These are phyloP conservation scores for Cyclotella distinguenda DNA, from an alignment of 108 stramenopile species.

Conservation along the genomic window DNA sequence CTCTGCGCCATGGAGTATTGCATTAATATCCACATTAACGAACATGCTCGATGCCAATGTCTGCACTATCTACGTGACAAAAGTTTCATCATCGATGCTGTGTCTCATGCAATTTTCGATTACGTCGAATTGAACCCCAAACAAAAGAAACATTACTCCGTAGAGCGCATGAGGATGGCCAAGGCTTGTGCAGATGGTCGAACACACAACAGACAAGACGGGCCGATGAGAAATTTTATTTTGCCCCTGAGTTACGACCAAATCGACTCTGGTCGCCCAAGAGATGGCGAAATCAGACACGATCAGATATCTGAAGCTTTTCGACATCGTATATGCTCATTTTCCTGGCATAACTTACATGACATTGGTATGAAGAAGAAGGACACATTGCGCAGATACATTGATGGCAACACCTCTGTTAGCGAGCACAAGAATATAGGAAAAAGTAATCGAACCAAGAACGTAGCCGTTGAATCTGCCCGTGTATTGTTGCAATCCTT, in stretches of 20 bases:
- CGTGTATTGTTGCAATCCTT: background rate
- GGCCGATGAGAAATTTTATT: background rate
- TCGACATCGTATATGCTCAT: background rate
- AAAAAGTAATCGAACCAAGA: background rate
- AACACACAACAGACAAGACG: background rate
- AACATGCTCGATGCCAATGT: constrained; percentile 7
- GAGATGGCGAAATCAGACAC: background rate
- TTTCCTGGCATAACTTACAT: constrained; percentile 8
- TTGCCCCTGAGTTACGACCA: background rate
- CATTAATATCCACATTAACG: background rate
- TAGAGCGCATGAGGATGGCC: constrained; percentile 7
- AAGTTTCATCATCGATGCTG: background rate
- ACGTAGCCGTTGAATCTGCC: background rate
- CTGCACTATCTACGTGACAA: constrained; percentile 6
- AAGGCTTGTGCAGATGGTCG: background rate
- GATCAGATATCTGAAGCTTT: background rate
- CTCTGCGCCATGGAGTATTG: background rate
- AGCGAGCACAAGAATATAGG: background rate
- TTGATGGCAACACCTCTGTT: constrained; percentile 9
- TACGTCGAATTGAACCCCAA: background rate
- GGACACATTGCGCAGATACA: constrained; percentile 2
- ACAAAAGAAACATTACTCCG: background rate
- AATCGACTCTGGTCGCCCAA: background rate
- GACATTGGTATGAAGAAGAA: background rate
- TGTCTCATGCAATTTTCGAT: constrained; percentile 7